Conservation (phyloP, 108 stramenopile species). For the Nitzschia inconspicua region DNA sequence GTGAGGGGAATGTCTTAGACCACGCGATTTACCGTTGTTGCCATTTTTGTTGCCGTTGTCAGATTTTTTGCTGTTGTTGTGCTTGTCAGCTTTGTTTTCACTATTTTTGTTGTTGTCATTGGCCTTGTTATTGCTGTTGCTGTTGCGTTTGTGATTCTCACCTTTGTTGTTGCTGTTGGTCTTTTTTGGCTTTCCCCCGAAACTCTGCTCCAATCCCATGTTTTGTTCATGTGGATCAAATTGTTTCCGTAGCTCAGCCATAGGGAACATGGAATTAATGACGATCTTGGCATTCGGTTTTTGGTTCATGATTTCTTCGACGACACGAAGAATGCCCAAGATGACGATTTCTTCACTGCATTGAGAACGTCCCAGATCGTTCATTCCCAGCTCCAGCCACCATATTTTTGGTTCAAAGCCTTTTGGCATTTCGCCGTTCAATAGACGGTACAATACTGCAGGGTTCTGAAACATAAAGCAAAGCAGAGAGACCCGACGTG, state of each 20-base stretch:
- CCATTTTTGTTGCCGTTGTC: neutral
- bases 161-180: neutral
- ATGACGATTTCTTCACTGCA: slow-evolving; percentile 84
- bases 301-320: slow-evolving; percentile 66
- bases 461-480: slow-evolving; percentile 17
- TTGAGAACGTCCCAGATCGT: slow-evolving; percentile 71
- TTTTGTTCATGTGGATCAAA: slow-evolving; percentile 1
- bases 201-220: slow-evolving; percentile 18
- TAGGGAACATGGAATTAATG: slow-evolving; percentile 74
- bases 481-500: neutral
- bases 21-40: neutral
- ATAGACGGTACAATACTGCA: slow-evolving; percentile 41
- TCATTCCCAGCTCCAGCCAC: slow-evolving; percentile 83
- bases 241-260: slow-evolving; percentile 48
- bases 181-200: neutral
- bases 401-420: slow-evolving; percentile 80
- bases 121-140: neutral
- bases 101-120: neutral
- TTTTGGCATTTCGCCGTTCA: slow-evolving; percentile 55
- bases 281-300: slow-evolving; percentile 77
- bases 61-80: neutral
- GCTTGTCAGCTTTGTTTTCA: neutral
- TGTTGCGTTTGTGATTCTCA: neutral
- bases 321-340: slow-evolving; percentile 69
- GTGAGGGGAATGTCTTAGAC: slow-evolving; percentile 1